Conservation (phyloP, 257 asterid species). For the Solanum bulbocastanum region DNA sequence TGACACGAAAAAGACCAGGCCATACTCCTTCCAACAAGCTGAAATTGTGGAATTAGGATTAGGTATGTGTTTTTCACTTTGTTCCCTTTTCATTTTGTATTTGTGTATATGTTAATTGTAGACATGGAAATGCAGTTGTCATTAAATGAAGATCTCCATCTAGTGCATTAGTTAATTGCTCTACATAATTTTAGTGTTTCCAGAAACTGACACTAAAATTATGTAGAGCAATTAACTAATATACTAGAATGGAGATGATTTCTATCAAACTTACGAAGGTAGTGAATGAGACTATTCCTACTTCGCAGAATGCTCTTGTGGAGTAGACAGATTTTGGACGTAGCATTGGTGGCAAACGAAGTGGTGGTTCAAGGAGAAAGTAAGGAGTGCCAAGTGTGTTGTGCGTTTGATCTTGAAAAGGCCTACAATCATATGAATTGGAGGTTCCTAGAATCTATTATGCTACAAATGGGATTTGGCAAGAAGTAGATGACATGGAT, state of each 20-base stretch:
- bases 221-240: neutral
- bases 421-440: neutral
- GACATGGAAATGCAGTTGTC: neutral
- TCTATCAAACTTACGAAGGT: neutral
- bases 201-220: neutral
- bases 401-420: neutral
- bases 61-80: slow-evolving; percentile 31
- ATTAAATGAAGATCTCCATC: neutral
- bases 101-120: neutral
- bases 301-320: neutral
- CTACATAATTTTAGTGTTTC: neutral
- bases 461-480: neutral
- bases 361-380: neutral
- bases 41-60: slow-evolving; percentile 52
- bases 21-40: slow-evolving; percentile 42
- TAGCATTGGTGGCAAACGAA: neutral
- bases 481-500: neutral
- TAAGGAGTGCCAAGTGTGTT: neutral
- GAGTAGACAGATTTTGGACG: neutral
- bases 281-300: neutral
- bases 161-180: neutral
- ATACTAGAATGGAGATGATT: neutral
- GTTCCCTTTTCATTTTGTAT: neutral
- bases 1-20: slow-evolving; percentile 24
- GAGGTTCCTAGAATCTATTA: neutral